Evolutionary conservation across 257 asterid species (phyloP), one percentile per base, ranked within the genome.

Genomic region (Haberlea rhodopensis): DNA sequence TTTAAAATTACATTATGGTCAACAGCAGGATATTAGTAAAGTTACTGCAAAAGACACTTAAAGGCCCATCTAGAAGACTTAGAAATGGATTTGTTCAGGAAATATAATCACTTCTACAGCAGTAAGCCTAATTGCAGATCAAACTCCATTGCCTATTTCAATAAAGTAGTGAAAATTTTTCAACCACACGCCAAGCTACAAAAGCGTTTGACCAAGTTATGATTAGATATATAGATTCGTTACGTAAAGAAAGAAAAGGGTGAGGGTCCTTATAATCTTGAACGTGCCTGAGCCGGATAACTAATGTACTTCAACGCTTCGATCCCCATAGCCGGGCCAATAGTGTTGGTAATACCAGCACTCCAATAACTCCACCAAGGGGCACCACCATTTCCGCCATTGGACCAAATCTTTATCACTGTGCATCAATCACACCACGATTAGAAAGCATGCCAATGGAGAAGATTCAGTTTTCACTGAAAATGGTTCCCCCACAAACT

Each of bases 351-450:
- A 45, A 90, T 87, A 60, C 99, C 97, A 76, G 97, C 99, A 79
- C 99, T 87, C 99, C 99, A 92, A 52, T 89, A 89, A 77, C 90
- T 89, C 99, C 97, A 87, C 99, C 95, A 89, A 0, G 99, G 99
- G 74, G 97, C 96, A 58, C 96, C 95, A 9, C 74, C 78, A 55
- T 80, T 71, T 59, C 86, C 85, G 66, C 85, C 87, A 69, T 78
- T 74, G 16, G 96, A 84, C 99, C 97, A 89, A 68, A 92, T 66
- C 78, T 73, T 89, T 48, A 88, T 75, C 98, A 91, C 98, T 91
- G 73, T 72, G 70, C 57, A 66, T 67, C 48, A 66, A 55, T 5
- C 51, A 72, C 29, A 63, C 29, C 40, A 66, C 8, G 57, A 61
- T 45, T 49, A 31, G 27, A 49, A 61, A 55, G 37, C 57, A 60